Evolutionary conservation across 805 yeast species (phyloP).

Genomic region (Kluyveromyces nonfermentans): DNA sequence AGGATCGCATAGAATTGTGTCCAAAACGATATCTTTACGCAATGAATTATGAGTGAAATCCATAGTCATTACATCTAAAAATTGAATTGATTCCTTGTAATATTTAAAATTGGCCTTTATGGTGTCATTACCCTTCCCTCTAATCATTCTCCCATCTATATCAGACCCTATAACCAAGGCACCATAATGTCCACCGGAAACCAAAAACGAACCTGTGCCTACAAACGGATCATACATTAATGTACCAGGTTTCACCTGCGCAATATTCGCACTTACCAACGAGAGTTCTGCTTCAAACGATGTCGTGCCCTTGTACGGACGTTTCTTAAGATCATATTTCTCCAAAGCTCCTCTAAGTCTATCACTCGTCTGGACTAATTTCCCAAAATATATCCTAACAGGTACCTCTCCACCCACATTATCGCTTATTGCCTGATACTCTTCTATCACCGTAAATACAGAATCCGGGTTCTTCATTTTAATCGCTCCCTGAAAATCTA

Average conservation of each 20-base stretch:
- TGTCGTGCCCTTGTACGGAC: constrained; percentile 91
- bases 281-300: constrained; percentile 94
- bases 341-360: constrained; percentile 61
- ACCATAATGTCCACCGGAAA: constrained; percentile 80
- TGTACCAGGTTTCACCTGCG: constrained; percentile 55
- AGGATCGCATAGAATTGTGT: constrained; percentile 88
- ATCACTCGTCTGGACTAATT: constrained; percentile 54
- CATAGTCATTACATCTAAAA: constrained; percentile 76
- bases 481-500: constrained; percentile 70
- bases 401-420: constrained; percentile 41
- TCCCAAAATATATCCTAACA: constrained; percentile 58
- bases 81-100: constrained; percentile 48
- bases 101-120: constrained; percentile 64
- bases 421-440: constrained; percentile 44
- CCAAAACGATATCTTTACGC: constrained; percentile 51
- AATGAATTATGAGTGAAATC: constrained; percentile 91
- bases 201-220: constrained; percentile 91
- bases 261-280: constrained; percentile 78
- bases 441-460: constrained; percentile 64
- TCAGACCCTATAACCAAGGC: constrained; percentile 80
- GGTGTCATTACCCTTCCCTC: constrained; percentile 46
- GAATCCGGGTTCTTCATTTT: constrained; percentile 69
- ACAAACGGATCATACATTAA: constrained; percentile 89
- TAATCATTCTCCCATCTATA: constrained; percentile 72
- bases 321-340: constrained; percentile 65